Conservation (phyloP, 2,329 filamentous ascomycete genomes). For the Aspergillus sp. region DNA sequence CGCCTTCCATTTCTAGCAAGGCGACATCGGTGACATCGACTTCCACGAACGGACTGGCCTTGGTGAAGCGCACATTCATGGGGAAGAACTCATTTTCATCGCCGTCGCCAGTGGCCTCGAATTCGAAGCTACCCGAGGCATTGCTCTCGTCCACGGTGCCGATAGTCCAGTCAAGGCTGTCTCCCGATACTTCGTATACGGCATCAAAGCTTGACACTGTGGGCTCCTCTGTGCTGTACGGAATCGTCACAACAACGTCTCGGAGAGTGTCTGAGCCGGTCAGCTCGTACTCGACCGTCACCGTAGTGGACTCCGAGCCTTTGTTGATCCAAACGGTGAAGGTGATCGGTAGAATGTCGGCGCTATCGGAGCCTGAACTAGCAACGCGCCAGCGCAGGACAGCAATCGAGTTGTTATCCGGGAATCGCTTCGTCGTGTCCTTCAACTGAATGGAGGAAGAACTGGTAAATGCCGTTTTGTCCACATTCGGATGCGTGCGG, state of each 20-base stretch:
- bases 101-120: constrained; percentile 79
- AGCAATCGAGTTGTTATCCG: constrained; percentile 87
- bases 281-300: constrained; percentile 95
- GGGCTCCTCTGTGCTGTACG: constrained; percentile 80
- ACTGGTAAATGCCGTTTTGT: constrained; percentile 80
- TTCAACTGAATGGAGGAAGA: constrained; percentile 85
- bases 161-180: constrained; percentile 91
- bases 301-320: constrained; percentile 74
- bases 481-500: constrained; percentile 94
- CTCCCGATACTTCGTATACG: constrained; percentile 87
- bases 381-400: constrained; percentile 86
- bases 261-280: constrained; percentile 74
- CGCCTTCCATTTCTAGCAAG: constrained; percentile 45
- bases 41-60: constrained; percentile 81
- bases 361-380: constrained; percentile 74
- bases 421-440: constrained; percentile 84
- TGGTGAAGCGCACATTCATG: constrained; percentile 87
- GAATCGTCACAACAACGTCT: constrained; percentile 84
- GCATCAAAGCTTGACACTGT: constrained; percentile 90
- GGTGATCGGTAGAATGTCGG: constrained; percentile 80
- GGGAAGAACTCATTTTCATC: constrained; percentile 98
- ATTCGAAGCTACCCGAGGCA: constrained; percentile 84
- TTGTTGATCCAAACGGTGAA: constrained; percentile 99
- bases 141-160: constrained; percentile 82
- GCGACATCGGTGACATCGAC: constrained; percentile 67